Evolutionary conservation across 106 monocot genomes (phyloP).

Genomic region (Dactylorhiza incarnata): DNA sequence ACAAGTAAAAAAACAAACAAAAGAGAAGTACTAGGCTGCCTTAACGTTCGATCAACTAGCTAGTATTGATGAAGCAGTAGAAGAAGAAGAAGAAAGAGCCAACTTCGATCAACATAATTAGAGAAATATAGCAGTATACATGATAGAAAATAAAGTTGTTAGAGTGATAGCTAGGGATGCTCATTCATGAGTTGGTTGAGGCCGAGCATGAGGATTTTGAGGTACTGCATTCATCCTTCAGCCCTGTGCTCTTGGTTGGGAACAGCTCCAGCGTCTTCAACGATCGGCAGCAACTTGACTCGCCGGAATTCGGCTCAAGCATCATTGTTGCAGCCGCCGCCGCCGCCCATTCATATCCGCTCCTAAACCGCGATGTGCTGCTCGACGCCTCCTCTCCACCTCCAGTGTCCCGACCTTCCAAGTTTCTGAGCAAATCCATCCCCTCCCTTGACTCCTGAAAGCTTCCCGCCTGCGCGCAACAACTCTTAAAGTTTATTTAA

Average conservation of each 20-base stretch:
- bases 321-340: background rate
- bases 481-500: background rate
- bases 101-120: background rate
- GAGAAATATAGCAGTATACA: background rate
- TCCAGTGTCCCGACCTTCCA: constrained; percentile 7
- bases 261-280: constrained; percentile 68
- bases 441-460: constrained; percentile 11
- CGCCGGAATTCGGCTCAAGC: background rate
- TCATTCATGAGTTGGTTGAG: constrained; percentile 30
- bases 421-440: constrained; percentile 31
- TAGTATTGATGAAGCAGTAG: background rate
- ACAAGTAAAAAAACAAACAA: background rate
- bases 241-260: constrained; percentile 48
- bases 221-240: constrained; percentile 43
- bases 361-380: background rate
- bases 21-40: background rate
- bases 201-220: constrained; percentile 61
- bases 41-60: background rate
- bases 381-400: background rate
- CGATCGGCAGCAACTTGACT: constrained; percentile 1
- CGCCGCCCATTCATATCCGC: constrained; percentile 5
- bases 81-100: background rate
- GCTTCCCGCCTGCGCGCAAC: background rate
- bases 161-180: background rate
- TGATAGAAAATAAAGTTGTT: background rate